Evolutionary conservation across 2,329 filamentous ascomycete species (phyloP).

Genomic region (Penicillium sp.): DNA sequence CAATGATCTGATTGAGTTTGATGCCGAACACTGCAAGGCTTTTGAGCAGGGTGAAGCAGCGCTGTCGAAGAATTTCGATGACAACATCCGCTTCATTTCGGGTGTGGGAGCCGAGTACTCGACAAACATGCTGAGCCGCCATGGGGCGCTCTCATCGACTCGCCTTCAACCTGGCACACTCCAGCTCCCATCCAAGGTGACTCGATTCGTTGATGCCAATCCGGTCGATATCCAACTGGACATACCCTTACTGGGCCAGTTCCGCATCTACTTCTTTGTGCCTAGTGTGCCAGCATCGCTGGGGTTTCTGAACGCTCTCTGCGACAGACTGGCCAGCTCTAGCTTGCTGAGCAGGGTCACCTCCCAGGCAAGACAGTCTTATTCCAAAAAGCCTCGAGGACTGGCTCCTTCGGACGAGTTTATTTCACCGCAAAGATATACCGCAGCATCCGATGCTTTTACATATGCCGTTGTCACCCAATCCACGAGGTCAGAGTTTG

Average conservation of each 20-base stretch:
- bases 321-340: constrained; percentile 46
- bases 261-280: constrained; percentile 70
- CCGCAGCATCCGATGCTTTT: constrained; percentile 63
- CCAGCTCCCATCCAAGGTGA: constrained; percentile 66
- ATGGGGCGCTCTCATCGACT: constrained; percentile 23
- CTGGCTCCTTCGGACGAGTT: constrained; percentile 63
- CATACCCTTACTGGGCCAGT: constrained; percentile 73
- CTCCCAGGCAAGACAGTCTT: constrained; percentile 59
- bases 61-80: constrained; percentile 65
- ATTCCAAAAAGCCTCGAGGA: constrained; percentile 57
- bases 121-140: constrained; percentile 60
- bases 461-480: constrained; percentile 68
- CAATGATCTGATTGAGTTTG: constrained; percentile 32
- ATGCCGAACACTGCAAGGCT: constrained; percentile 48
- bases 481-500: constrained; percentile 61
- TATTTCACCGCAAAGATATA: constrained; percentile 66
- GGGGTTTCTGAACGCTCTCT: constrained; percentile 61
- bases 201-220: constrained; percentile 73
- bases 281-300: constrained; percentile 57
- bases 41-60: constrained; percentile 61
- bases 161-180: constrained; percentile 45
- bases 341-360: constrained; percentile 59
- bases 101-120: constrained; percentile 68
- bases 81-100: constrained; percentile 70
- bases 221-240: constrained; percentile 75